Conservation (phyloP, 1,139 yeast genomes). For the Kodamaea arcana region DNA sequence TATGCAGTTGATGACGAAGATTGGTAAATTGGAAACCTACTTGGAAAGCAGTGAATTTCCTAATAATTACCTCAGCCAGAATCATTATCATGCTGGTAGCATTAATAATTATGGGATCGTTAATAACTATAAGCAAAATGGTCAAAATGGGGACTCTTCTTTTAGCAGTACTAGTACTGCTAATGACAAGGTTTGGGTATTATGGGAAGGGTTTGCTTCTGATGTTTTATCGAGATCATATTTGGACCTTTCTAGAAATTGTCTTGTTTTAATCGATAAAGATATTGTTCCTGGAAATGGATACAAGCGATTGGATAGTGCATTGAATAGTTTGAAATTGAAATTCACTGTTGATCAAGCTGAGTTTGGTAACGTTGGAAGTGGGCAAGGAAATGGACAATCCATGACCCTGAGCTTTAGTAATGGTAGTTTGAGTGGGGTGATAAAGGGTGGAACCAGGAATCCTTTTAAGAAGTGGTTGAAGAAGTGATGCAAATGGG, state of each 20-base stretch:
- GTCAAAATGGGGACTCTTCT: constrained; percentile 1
- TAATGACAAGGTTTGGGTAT: constrained; percentile 4
- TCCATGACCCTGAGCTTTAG: constrained; percentile 19
- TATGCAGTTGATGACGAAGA: constrained; percentile 31
- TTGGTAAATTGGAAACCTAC: constrained; percentile 30
- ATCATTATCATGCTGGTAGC: constrained; percentile 7
- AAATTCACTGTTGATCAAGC: constrained; percentile 22
- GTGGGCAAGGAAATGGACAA: constrained; percentile 1
- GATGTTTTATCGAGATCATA: constrained; percentile 29
- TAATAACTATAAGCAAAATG: neutral
- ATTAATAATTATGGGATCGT: constrained; percentile 4
- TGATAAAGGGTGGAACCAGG: constrained; percentile 20
- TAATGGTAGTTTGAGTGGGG: constrained; percentile 21
- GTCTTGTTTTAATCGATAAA: constrained; percentile 25
- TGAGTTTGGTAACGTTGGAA: constrained; percentile 2
- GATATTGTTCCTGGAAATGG: constrained; percentile 14
- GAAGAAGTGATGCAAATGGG: constrained; percentile 11
- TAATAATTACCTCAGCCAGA: constrained; percentile 19
- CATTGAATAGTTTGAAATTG: constrained; percentile 30
- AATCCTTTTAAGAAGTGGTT: constrained; percentile 40
- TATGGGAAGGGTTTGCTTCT: constrained; percentile 18
- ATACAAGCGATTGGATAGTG: constrained; percentile 19
- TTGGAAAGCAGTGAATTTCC: constrained; percentile 42
- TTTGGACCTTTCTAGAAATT: constrained; percentile 31
- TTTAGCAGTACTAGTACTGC: neutral